Evolutionary conservation across 306 rosid species (phyloP).

Genomic region (Carpinus viminea): DNA sequence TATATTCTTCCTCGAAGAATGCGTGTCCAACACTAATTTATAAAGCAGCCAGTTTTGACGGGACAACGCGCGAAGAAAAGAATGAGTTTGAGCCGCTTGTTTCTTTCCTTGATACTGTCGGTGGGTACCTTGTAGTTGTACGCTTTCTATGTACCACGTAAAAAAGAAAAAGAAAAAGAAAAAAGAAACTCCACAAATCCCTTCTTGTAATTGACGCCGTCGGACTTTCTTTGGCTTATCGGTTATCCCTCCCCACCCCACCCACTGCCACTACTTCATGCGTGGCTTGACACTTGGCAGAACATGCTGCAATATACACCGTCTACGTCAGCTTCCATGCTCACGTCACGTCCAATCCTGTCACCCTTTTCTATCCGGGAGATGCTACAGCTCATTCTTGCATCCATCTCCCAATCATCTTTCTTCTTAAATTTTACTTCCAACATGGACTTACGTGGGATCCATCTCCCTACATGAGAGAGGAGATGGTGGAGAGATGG

Average conservation of each 20-base stretch:
- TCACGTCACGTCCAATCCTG: background rate
- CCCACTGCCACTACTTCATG: background rate
- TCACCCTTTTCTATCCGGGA: no score
- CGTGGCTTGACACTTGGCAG: background rate
- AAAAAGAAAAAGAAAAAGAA: no score
- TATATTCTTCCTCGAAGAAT: background rate
- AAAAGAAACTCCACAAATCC: background rate
- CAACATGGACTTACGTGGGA: no score
- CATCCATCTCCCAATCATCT: no score
- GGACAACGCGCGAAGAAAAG: constrained; percentile 10
- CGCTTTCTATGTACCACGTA: background rate
- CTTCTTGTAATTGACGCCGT: background rate
- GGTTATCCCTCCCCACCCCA: no score
- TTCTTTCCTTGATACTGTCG: background rate
- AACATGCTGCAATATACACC: background rate
- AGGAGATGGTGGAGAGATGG: no score
- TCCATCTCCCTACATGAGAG: no score
- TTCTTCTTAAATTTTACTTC: no score
- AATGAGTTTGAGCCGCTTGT: constrained; percentile 18
- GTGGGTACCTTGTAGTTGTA: background rate
- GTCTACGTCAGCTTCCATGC: background rate
- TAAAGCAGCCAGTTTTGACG: background rate
- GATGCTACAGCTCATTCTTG: no score
- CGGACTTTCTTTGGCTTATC: background rate
- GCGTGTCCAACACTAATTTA: constrained; percentile 16